phyloP scores from a whole-genome alignment of 179 eudicot genomes.

The Beta macrorhiza region DNA sequence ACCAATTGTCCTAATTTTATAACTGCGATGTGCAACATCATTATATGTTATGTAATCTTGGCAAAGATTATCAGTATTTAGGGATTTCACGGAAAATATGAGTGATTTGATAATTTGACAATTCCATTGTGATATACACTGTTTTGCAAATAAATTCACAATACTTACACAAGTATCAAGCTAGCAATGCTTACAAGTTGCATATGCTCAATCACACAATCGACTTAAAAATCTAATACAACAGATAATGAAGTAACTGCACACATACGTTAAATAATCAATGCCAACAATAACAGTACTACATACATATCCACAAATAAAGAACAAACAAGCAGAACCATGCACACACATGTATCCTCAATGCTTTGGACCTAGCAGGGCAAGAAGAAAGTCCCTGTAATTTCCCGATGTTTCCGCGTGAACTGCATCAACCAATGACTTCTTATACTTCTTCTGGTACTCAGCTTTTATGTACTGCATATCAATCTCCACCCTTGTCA shows the following conservation, averaged over 20 bases:
- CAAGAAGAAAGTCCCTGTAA: slow-evolving; percentile 65
- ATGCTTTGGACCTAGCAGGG: slow-evolving; percentile 61
- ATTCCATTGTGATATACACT: too few species aligned
- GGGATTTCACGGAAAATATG: too few species aligned
- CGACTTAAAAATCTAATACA: background rate
- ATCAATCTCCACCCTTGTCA: slow-evolving; percentile 80
- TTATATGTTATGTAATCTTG: too few species aligned
- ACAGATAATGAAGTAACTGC: background rate
- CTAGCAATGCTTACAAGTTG: background rate
- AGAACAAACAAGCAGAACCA: background rate
- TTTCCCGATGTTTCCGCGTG: slow-evolving; percentile 78
- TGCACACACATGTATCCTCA: background rate
- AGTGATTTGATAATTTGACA: too few species aligned
- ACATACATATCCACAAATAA: background rate
- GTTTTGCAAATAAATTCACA: too few species aligned
- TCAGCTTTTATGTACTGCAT: slow-evolving; percentile 85
- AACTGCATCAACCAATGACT: slow-evolving; percentile 69
- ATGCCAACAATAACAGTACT: background rate
- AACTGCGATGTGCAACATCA: too few species aligned
- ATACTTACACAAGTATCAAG: too few species aligned
- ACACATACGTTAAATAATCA: background rate
- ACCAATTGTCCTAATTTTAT: too few species aligned
- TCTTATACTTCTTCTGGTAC: slow-evolving; percentile 63
- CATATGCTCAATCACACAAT: background rate
- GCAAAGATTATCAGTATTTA: too few species aligned